These are phyloP conservation scores for Coemansia sp. DNA, from an alignment of 192 early-diverging fungal genomes.

Conservation along the genomic window DNA sequence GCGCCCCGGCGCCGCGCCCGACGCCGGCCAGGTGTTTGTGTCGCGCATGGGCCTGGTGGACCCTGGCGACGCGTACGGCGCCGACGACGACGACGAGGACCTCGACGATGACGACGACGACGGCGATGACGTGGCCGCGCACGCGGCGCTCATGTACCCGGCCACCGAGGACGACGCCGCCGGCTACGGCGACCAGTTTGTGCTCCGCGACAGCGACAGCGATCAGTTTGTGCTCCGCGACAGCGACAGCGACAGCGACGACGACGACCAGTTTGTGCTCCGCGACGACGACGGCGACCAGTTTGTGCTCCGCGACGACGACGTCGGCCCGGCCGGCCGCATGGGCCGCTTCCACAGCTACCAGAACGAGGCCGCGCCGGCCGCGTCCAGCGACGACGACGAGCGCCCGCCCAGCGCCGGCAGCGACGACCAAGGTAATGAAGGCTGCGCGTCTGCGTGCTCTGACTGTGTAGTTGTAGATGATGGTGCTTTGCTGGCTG, in stretches of 20 bases:
- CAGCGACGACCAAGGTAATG: conserved; percentile 28
- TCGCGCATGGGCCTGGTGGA: conserved; percentile 48
- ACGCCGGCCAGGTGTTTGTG: conserved; percentile 39
- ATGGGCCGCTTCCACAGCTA: conserved; percentile 49
- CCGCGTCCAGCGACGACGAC: conserved; percentile 16
- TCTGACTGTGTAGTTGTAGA: conserved; percentile 22
- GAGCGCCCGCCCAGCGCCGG: background rate
- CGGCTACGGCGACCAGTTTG: conserved; percentile 13
- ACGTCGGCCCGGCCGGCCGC: conserved; percentile 36
- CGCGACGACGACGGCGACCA: conserved; percentile 32
- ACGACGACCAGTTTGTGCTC: background rate
- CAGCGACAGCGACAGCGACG: conserved; percentile 23
- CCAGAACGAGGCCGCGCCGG: conserved; percentile 33
- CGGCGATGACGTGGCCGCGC: conserved; percentile 13
- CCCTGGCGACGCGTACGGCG: conserved; percentile 19
- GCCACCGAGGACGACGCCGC: conserved; percentile 27
- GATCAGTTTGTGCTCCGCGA: conserved; percentile 43
- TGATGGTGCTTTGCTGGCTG: conserved; percentile 3
- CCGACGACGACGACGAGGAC: conserved; percentile 36
- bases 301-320: conserved; percentile 34
- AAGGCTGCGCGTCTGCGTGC: conserved; percentile 12
- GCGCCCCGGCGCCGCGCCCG: conserved; percentile 19
- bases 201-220: conserved; percentile 14
- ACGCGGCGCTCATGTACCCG: conserved; percentile 17
- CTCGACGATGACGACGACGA: conserved; percentile 30